Percentiles rank a stretch among this genome's conserved stretches.
Conservation (phyloP, 306 rosid species). For the Vachellia collinsii region DNA sequence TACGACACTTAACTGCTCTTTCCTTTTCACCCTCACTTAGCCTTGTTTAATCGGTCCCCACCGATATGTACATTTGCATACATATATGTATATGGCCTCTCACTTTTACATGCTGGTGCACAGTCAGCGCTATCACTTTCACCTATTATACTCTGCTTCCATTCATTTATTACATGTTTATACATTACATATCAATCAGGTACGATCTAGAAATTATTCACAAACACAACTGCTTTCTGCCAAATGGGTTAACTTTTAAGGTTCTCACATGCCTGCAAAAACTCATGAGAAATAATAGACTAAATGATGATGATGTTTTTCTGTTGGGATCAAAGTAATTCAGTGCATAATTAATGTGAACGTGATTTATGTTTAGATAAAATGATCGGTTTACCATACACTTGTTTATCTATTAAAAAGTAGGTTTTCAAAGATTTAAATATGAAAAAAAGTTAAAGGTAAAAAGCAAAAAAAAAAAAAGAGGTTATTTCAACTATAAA, state of each 20-base stretch:
- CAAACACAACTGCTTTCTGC: neutral
- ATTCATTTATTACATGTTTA: neutral
- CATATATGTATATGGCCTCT: neutral
- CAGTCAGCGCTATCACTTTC: neutral
- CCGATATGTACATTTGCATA: neutral
- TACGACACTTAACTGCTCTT: constrained; percentile 13
- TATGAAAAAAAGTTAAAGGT: no score
- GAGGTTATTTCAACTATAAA: no score
- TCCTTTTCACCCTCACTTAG: constrained; percentile 33
- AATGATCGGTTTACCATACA: no score
- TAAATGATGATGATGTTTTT: neutral
- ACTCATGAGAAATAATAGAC: neutral
- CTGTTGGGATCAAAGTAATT: no score
- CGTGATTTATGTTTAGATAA: no score
- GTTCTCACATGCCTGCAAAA: neutral
- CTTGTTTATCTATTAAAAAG: no score
- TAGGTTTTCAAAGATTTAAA: no score
- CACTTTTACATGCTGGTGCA: neutral
- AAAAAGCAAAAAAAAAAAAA: no score
- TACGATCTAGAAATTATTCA: neutral
- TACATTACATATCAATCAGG: neutral
- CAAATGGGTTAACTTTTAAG: neutral
- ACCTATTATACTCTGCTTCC: neutral
- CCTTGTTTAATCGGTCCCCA: neutral
- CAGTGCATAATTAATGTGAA: no score